Base-by-base conservation (phyloP, 1,139 yeast genomes). In the Pichia kudriavzevii region DNA sequence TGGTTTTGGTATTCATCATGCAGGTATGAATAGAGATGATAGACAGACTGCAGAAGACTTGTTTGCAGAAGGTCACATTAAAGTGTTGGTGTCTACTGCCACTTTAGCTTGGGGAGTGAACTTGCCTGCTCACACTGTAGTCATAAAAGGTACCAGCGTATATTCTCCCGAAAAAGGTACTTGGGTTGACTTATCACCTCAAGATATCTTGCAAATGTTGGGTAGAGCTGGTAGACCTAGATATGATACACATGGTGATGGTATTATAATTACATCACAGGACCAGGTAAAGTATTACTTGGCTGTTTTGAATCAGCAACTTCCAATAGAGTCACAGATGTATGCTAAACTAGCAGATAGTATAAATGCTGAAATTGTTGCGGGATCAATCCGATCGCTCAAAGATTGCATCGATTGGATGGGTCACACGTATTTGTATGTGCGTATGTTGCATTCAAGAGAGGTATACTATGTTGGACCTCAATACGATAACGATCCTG, bases 81-180 rank as follows among this genome's bases (percentile, higher is more conserved):
- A 76, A 48, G 85, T 88, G 1, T 65, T 91, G 35, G 94, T 88
- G 1, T 85, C 94, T 0, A 91, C 98, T 1, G 95, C 97, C 0
- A 91, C 98, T 0, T 70, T 91, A 44, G 97, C 98, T 0, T 91
- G 97, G 98, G 98, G 98, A 67, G 97, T 91, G 25, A 91, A 91
- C 54, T 67, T 91, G 38, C 98, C 98, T 1, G 97, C 97, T 0
- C 96, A 91, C 49, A 85, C 96, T 0, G 98, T 91, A 20, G 79
- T 91, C 20, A 83, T 91, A 42, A 88, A 91, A 52, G 98, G 97
- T 0, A 91, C 98, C 0, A 94, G 87, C 50, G 79, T 91, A 0
- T 93, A 91, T 52, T 81, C 93, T 3, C 96, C 99, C 0, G 93
- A 82, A 48, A 73, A 73, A 44, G 95, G 97, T 34, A 61, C 72